phyloP scores from a whole-genome alignment of 2,329 filamentous ascomycete species.

The Hypocreales sp. region DNA sequence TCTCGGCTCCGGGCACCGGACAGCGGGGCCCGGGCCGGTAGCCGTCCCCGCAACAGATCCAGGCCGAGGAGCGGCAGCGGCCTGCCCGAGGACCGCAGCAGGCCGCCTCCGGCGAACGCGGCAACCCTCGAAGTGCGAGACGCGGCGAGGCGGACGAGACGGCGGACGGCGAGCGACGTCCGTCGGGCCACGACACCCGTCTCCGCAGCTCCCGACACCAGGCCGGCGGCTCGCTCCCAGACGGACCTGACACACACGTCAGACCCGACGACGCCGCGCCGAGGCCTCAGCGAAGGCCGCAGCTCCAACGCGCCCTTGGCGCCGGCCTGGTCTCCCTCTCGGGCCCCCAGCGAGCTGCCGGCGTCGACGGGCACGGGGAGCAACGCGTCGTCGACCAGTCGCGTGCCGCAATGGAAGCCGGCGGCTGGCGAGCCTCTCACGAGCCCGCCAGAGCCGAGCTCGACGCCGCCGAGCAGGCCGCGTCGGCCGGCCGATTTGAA shows the following conservation, averaged over 20 bases:
- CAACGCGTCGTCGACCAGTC: conserved; percentile 21
- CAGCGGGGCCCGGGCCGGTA: conserved; percentile 10
- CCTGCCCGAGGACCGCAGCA: conserved; percentile 29
- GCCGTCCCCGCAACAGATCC: conserved; percentile 25
- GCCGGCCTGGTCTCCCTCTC: conserved; percentile 8
- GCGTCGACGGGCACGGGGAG: conserved; percentile 4
- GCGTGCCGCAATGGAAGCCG: conserved; percentile 13
- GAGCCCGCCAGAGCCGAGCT: conserved; percentile 7
- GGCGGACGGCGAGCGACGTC: conserved; percentile 37
- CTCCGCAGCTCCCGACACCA: conserved; percentile 23
- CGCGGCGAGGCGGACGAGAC: conserved; percentile 17
- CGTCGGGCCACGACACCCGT: conserved; percentile 37
- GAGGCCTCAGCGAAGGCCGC: conserved; percentile 24
- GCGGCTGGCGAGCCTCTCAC: neutral
- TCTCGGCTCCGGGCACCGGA: conserved; percentile 13
- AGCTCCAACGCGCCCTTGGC: conserved; percentile 23
- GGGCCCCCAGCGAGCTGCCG: conserved; percentile 9
- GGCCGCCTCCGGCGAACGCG: conserved; percentile 26
- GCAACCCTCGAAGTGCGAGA: conserved; percentile 17
- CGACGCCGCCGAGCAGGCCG: conserved; percentile 9
- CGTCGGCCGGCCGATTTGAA: conserved; percentile 24
- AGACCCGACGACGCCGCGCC: conserved; percentile 20
- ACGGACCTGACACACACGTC: conserved; percentile 41
- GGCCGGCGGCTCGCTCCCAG: conserved; percentile 44
- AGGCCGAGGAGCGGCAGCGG: conserved; percentile 28